phyloP scores from a whole-genome alignment of 179 eudicot genomes.

The Corrigiola litoralis region DNA sequence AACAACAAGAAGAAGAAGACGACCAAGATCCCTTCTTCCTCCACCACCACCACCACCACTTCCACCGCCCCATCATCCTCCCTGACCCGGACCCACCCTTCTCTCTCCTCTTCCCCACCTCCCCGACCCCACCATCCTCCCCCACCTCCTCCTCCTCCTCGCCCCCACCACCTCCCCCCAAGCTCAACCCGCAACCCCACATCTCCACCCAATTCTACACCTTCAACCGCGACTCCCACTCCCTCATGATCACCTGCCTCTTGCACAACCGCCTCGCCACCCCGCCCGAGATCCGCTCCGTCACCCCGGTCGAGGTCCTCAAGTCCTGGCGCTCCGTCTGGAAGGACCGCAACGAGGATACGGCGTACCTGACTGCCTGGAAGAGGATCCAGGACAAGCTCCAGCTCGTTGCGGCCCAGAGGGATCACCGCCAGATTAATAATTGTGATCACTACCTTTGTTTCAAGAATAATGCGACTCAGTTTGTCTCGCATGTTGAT shows the following conservation, averaged over 20 bases:
- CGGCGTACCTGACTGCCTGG: slow-evolving; percentile 90
- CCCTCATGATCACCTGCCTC: slow-evolving; percentile 61
- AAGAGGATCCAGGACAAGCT: slow-evolving; percentile 91
- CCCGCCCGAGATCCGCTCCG: slow-evolving; percentile 65
- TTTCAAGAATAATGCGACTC: slow-evolving; percentile 69
- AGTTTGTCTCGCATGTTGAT: slow-evolving; percentile 68
- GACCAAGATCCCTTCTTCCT: slow-evolving; percentile 39
- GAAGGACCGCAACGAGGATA: slow-evolving; percentile 94
- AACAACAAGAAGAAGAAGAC: too few species aligned
- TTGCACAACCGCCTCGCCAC: slow-evolving; percentile 50
- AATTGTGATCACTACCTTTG: slow-evolving; percentile 54
- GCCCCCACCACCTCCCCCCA: slow-evolving; percentile 6
- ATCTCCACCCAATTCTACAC: slow-evolving; percentile 83
- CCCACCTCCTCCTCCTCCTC: not conserved
- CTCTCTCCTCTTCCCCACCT: not conserved
- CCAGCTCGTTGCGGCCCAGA: slow-evolving; percentile 29
- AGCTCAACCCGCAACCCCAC: slow-evolving; percentile 60
- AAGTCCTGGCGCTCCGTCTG: slow-evolving; percentile 82
- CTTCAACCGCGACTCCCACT: slow-evolving; percentile 64
- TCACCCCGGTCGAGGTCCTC: slow-evolving; percentile 53
- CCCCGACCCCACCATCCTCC: slow-evolving; percentile 14
- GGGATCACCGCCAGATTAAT: too few species aligned
- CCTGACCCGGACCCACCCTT: slow-evolving; percentile 18
- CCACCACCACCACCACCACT: slow-evolving; percentile 46
- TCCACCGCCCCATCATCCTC: slow-evolving; percentile 34